phyloP scores from a whole-genome alignment of 192 early-diverging fungal species.

The Phycomyces nitens region DNA sequence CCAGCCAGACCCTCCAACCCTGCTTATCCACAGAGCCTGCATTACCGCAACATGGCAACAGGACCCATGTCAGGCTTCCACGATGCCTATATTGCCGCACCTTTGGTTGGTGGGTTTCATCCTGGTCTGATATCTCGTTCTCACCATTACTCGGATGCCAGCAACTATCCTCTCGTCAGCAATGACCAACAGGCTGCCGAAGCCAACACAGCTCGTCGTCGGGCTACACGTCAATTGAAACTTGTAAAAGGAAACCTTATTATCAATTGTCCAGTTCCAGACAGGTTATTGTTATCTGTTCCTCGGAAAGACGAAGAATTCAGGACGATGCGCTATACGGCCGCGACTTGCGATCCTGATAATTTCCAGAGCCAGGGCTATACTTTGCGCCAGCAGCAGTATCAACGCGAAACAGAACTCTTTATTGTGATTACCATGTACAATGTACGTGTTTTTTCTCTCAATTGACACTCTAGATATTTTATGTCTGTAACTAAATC shows the following conservation, averaged over 20 bases:
- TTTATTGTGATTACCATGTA: slow-evolving; percentile 86
- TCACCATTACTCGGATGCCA: too few species aligned
- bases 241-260: slow-evolving; percentile 70
- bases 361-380: slow-evolving; percentile 75
- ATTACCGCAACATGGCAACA: too few species aligned
- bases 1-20: too few species aligned
- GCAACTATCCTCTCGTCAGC: too few species aligned
- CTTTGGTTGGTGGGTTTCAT: too few species aligned
- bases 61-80: too few species aligned
- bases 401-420: slow-evolving; percentile 67
- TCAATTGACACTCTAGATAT: too few species aligned
- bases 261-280: slow-evolving; percentile 68
- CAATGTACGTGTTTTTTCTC: slow-evolving; percentile 41
- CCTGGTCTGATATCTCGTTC: too few species aligned
- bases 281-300: slow-evolving; percentile 48
- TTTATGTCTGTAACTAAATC: too few species aligned
- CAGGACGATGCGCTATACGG: slow-evolving; percentile 92
- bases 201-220: background rate
- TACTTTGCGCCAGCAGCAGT: slow-evolving; percentile 71
- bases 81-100: too few species aligned
- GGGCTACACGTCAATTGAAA: slow-evolving; percentile 36
- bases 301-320: slow-evolving; percentile 69
- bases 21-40: too few species aligned
- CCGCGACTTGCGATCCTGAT: slow-evolving; percentile 83
- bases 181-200: too few species aligned